Percentiles rank a stretch among this genome's conserved stretches.
These are phyloP conservation scores for Betula pendula DNA, from an alignment of 306 rosid genomes.

Conservation along the genomic window DNA sequence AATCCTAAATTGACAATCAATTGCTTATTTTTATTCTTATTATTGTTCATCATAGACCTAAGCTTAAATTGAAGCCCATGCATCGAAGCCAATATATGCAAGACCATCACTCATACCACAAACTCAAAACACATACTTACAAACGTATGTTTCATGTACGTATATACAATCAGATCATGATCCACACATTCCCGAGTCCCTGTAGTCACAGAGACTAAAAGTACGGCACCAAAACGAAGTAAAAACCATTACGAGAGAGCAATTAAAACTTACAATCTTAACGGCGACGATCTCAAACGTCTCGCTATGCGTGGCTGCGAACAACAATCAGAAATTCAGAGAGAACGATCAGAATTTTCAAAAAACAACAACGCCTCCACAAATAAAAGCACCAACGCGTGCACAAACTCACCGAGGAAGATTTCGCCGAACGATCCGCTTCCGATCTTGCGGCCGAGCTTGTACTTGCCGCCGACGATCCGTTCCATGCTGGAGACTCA, in stretches of 20 bases:
- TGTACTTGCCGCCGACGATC: conserved; percentile 76
- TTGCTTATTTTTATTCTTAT: neutral
- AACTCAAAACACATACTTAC: conserved; percentile 22
- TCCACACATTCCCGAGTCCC: neutral
- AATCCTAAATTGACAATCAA: neutral
- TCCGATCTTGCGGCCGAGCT: conserved; percentile 97
- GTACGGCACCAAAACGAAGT: neutral
- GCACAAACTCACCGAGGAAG: conserved; percentile 60
- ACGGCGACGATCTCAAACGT: conserved; percentile 93
- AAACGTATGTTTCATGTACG: neutral
- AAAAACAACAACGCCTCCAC: neutral
- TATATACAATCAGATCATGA: neutral
- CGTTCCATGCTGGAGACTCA: conserved; percentile 65
- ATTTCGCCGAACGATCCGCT: conserved; percentile 99
- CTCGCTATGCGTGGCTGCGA: conserved; percentile 84
- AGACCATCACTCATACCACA: neutral
- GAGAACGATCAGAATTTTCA: conserved; percentile 19
- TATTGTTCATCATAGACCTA: neutral
- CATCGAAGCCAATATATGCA: neutral
- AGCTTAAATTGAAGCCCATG: neutral
- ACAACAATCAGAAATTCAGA: conserved; percentile 16
- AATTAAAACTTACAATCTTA: conserved; percentile 67
- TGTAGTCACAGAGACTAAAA: neutral
- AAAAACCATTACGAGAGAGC: neutral
- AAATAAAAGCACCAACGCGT: neutral